These are phyloP conservation scores for Adenanthera pavonina DNA, from an alignment of 306 rosid genomes.

Conservation along the genomic window DNA sequence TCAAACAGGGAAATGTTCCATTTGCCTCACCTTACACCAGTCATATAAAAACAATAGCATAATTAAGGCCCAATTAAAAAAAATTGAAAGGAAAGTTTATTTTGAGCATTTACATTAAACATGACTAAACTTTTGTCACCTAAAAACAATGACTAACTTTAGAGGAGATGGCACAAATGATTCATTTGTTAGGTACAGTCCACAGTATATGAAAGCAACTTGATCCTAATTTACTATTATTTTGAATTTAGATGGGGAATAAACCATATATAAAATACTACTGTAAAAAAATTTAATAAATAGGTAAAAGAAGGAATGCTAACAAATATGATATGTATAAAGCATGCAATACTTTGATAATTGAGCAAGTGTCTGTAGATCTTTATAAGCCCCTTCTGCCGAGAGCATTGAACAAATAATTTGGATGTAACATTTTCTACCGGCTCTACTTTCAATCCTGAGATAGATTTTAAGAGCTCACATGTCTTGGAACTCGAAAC, in stretches of 20 bases:
- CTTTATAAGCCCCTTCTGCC: slow-evolving; percentile 95
- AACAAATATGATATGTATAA: slow-evolving; percentile 29
- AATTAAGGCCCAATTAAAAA: slow-evolving; percentile 27
- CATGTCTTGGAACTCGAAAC: slow-evolving; percentile 91
- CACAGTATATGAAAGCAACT: slow-evolving; percentile 11
- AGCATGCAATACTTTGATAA: slow-evolving; percentile 68
- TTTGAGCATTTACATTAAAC: slow-evolving; percentile 16
- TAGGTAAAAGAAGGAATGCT: slow-evolving; percentile 25
- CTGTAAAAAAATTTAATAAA: slow-evolving; percentile 7
- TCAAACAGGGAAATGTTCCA: slow-evolving; percentile 28
- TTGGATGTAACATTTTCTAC: slow-evolving; percentile 94
- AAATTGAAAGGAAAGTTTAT: neutral
- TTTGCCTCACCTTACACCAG: neutral
- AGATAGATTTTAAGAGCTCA: slow-evolving; percentile 83
- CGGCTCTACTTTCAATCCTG: slow-evolving; percentile 85
- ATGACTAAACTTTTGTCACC: neutral
- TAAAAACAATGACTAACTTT: too few relatives aligned
- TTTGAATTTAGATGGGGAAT: slow-evolving; percentile 28
- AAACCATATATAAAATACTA: slow-evolving; percentile 26
- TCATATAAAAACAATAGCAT: slow-evolving; percentile 1
- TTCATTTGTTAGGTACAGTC: slow-evolving; percentile 19
- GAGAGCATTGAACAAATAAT: slow-evolving; percentile 97
- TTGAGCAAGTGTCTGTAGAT: slow-evolving; percentile 96
- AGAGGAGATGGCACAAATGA: slow-evolving; percentile 3
- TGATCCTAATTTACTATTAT: neutral